Evolutionary conservation across 805 yeast genomes (phyloP).

Genomic region (Starmera quercuum): DNA sequence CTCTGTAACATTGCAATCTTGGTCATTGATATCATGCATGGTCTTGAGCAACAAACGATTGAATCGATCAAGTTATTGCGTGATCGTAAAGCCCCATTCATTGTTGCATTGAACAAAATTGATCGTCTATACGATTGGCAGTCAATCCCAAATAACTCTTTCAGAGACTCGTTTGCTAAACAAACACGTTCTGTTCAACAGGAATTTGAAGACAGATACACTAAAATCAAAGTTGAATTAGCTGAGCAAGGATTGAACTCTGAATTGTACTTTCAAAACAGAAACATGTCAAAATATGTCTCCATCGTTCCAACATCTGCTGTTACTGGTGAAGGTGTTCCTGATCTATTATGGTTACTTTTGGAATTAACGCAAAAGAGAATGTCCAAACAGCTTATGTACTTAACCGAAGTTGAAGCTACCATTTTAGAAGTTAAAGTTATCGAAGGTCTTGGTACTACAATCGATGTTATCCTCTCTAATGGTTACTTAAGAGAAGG

Average conservation of each 20-base stretch:
- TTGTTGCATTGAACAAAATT: conserved; percentile 94
- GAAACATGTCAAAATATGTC: conserved; percentile 86
- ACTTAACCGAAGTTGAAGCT: conserved; percentile 88
- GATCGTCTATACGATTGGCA: conserved; percentile 98
- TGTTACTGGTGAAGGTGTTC: conserved; percentile 99
- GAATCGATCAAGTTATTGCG: conserved; percentile 89
- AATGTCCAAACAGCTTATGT: conserved; percentile 98
- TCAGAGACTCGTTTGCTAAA: conserved; percentile 84
- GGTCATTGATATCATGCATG: conserved; percentile 98
- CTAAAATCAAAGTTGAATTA: conserved; percentile 78
- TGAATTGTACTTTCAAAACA: conserved; percentile 92
- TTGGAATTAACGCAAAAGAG: conserved; percentile 95
- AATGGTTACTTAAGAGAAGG: conserved; percentile 95
- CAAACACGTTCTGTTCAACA: conserved; percentile 82
- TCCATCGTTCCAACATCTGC: conserved; percentile 98
- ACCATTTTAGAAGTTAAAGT: conserved; percentile 97
- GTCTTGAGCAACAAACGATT: conserved; percentile 94
- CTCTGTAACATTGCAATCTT: conserved; percentile 98
- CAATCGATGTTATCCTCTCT: conserved; percentile 96
- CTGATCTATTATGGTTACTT: conserved; percentile 92
- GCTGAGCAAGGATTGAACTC: conserved; percentile 99
- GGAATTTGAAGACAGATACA: conserved; percentile 85
- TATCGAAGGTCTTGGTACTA: conserved; percentile 96
- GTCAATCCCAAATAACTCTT: conserved; percentile 80
- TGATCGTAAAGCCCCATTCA: conserved; percentile 96